Base-by-base conservation (phyloP, 129 eudicot genomes). In the Cynara cardunculus region DNA sequence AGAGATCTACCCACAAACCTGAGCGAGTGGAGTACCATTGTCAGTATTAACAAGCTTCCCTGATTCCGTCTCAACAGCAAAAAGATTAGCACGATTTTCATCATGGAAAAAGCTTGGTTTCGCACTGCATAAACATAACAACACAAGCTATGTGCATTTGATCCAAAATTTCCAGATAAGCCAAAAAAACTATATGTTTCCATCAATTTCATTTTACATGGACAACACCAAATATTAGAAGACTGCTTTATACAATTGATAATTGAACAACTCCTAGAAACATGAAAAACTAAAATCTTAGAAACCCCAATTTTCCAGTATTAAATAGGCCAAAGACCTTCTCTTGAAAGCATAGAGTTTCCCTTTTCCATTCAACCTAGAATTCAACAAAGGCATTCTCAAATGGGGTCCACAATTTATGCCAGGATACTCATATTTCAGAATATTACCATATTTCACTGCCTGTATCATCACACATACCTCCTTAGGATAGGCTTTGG, bases 81-180 rank as follows among this genome's bases (percentile, higher is more conserved):
- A 95, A 68, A 95, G 90, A 75, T 80, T 90, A 65, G 97, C 97
- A 67, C 92, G 99, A 78, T 86, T 92, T 84, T 87, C 97, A 74
- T 93, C 98, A 73, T 86, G 99, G 89, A 95, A 95, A 89, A 95
- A 95, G 19, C 97, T 87, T 25, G 99, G 99, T 84, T 95, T 95
- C 21, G 97, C 94, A 76, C 99, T 95, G 89, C 79, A 82, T 62
- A 66, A 73, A 72, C 32, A 32, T 0, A 46, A 46, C 56, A 44
- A 44, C 61, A 46, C 61, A 46, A 46, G 19, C 6, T 14, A 13
- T 46, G 61, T 46, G 61, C 61, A 46, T 46, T 46, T 46, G 61
- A 46, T 46, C 61, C 56, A 44, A 12, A 44, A 44, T 44, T 44
- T 11, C 18, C 56, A 44, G 16, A 44, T 44, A 12, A 44, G 56